These are phyloP conservation scores for Pythium plurisporium DNA, from an alignment of 352 stramenopile species.

Conservation along the genomic window DNA sequence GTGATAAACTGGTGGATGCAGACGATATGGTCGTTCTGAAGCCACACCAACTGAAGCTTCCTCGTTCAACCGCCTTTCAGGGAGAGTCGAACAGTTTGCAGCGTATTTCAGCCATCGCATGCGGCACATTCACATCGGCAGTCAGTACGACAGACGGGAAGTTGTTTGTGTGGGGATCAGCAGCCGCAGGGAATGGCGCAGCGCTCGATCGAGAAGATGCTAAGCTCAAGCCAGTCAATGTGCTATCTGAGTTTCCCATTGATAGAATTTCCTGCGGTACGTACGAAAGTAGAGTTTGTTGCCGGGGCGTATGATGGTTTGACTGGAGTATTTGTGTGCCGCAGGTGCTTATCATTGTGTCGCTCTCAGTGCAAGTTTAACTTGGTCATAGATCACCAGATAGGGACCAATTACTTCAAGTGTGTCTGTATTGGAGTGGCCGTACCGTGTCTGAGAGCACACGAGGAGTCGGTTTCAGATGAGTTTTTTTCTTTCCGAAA, in stretches of 20 bases:
- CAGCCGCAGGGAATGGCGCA: slow-evolving; percentile 62
- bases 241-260: slow-evolving; percentile 44
- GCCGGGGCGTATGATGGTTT: neutral
- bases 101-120: slow-evolving; percentile 42
- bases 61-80: slow-evolving; percentile 16
- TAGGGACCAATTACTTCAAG: neutral
- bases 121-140: slow-evolving; percentile 61
- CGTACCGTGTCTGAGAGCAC: slow-evolving; percentile 1
- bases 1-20: slow-evolving; percentile 36
- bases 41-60: slow-evolving; percentile 40
- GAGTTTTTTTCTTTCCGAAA: neutral
- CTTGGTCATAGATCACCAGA: neutral
- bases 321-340: neutral
- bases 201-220: slow-evolving; percentile 50
- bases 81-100: slow-evolving; percentile 14
- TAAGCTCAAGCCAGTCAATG: slow-evolving; percentile 34
- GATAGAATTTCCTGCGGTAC: slow-evolving; percentile 58
- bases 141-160: slow-evolving; percentile 44
- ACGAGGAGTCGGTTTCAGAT: slow-evolving; percentile 15
- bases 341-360: slow-evolving; percentile 71
- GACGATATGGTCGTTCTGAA: slow-evolving; percentile 54
- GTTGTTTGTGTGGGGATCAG: slow-evolving; percentile 73
- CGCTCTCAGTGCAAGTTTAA: slow-evolving; percentile 29
- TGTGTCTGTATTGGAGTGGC: neutral
- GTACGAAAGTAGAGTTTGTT: slow-evolving; percentile 3